phyloP scores from a whole-genome alignment of 345 rosid species.

The Boechera divaricarpa region DNA sequence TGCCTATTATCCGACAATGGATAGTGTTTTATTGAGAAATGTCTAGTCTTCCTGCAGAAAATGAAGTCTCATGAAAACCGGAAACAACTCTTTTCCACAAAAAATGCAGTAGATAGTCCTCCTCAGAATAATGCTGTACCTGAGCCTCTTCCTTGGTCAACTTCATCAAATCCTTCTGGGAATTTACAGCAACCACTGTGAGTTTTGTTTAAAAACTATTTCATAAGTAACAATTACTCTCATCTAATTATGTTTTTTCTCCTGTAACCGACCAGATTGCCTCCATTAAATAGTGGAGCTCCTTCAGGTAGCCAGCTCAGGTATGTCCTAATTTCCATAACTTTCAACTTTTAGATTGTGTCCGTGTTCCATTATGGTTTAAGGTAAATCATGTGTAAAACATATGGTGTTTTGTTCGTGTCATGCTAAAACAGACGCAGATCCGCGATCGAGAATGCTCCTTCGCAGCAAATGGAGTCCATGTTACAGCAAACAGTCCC shows the following conservation, averaged over 20 bases:
- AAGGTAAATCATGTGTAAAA: conserved; percentile 17
- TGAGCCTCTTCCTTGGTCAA: conserved; percentile 95
- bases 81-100: conserved; percentile 74
- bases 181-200: conserved; percentile 57
- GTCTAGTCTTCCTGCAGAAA: conserved; percentile 54
- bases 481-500: conserved; percentile 90
- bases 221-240: conserved; percentile 7
- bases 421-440: conserved; percentile 67
- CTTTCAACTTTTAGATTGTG: not conserved
- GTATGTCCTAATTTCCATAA: conserved; percentile 46
- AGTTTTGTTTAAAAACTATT: conserved; percentile 35
- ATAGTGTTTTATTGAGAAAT: not conserved
- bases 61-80: conserved; percentile 91
- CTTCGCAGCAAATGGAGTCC: conserved; percentile 81
- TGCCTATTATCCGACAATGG: not conserved
- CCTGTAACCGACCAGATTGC: conserved; percentile 51
- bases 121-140: conserved; percentile 54
- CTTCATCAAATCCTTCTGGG: conserved; percentile 52
- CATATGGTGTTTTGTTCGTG: conserved; percentile 15
- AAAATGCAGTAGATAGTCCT: conserved; percentile 64
- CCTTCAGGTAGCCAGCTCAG: conserved; percentile 81
- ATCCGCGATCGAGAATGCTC: conserved; percentile 67
- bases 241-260: conserved; percentile 37
- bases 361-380: not conserved
- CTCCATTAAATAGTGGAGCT: conserved; percentile 53